Evolutionary conservation across 1,139 yeast genomes (phyloP).

Genomic region (Pichia inconspicua): DNA sequence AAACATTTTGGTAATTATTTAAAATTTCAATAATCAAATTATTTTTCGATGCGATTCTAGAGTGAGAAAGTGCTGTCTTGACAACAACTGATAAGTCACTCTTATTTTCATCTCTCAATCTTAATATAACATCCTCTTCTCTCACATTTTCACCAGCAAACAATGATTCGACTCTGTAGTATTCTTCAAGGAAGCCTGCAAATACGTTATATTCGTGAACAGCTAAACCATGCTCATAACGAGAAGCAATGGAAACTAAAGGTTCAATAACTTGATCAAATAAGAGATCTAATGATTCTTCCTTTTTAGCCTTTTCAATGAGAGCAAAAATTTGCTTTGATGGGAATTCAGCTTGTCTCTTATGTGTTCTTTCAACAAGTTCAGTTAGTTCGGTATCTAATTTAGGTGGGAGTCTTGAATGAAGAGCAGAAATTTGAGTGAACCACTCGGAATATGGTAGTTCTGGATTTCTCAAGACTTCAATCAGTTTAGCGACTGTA

Average conservation of each 20-base stretch:
- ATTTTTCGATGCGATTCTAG: conserved; percentile 89
- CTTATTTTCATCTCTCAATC: conserved; percentile 80
- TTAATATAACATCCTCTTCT: conserved; percentile 80
- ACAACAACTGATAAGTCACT: conserved; percentile 70
- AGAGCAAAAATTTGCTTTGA: conserved; percentile 69
- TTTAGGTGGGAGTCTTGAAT: conserved; percentile 76
- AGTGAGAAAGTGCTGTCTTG: conserved; percentile 71
- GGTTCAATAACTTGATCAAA: conserved; percentile 64
- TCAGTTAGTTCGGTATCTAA: conserved; percentile 61
- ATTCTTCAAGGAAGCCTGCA: conserved; percentile 60
- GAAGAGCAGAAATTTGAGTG: conserved; percentile 79
- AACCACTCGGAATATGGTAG: conserved; percentile 94
- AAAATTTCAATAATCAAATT: conserved; percentile 80
- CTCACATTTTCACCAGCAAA: conserved; percentile 70
- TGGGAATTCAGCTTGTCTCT: conserved; percentile 82
- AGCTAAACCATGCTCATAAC: conserved; percentile 67
- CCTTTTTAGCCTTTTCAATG: conserved; percentile 45
- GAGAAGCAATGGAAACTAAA: conserved; percentile 57
- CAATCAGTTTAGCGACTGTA: conserved; percentile 65
- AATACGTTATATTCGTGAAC: conserved; percentile 80
- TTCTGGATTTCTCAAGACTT: conserved; percentile 66
- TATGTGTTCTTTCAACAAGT: conserved; percentile 58
- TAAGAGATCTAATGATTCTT: conserved; percentile 37
- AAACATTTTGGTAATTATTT: conserved; percentile 64
- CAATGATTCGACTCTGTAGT: conserved; percentile 66